These are phyloP conservation scores for Omphalotus guepiniiformis DNA, from an alignment of 768 basidiomycete genomes.

Conservation along the genomic window DNA sequence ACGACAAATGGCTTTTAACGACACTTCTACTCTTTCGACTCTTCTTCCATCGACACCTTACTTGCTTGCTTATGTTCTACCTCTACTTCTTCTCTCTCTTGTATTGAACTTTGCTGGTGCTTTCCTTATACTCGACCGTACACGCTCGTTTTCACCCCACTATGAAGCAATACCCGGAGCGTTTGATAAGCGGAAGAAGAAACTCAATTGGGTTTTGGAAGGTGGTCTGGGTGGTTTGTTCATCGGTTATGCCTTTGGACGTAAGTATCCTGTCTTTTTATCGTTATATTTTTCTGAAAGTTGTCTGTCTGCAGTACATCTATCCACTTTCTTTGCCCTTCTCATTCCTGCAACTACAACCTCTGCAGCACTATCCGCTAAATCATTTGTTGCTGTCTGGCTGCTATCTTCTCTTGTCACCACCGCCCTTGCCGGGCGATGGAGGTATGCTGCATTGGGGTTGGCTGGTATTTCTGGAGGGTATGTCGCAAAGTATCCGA, in stretches of 20 bases:
- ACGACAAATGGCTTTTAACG: not conserved
- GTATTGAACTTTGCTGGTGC: constrained; percentile 63
- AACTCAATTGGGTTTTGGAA: constrained; percentile 40
- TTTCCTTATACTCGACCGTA: constrained; percentile 67
- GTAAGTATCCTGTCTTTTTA: constrained; percentile 39
- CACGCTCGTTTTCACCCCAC: constrained; percentile 52
- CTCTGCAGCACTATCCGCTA: constrained; percentile 38
- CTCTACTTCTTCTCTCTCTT: constrained; percentile 55
- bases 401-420: constrained; percentile 46
- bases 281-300: not conserved
- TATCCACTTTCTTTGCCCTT: constrained; percentile 56
- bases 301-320: constrained; percentile 38
- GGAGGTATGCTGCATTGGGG: constrained; percentile 44
- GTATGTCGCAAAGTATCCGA: too few relatives aligned
- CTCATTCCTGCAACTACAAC: constrained; percentile 49
- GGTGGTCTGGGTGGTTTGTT: constrained; percentile 63
- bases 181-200: constrained; percentile 30
- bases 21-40: constrained; percentile 23
- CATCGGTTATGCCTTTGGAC: constrained; percentile 54
- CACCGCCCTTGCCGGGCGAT: constrained; percentile 50
- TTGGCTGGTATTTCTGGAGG: constrained; percentile 52
- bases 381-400: constrained; percentile 59
- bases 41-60: constrained; percentile 48
- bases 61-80: constrained; percentile 53
- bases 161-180: constrained; percentile 29